Evolutionary conservation across 495 filamentous ascomycete genomes (phyloP), one percentile per base, ranked within the genome.

Genomic region (Penicillium odoratum): DNA sequence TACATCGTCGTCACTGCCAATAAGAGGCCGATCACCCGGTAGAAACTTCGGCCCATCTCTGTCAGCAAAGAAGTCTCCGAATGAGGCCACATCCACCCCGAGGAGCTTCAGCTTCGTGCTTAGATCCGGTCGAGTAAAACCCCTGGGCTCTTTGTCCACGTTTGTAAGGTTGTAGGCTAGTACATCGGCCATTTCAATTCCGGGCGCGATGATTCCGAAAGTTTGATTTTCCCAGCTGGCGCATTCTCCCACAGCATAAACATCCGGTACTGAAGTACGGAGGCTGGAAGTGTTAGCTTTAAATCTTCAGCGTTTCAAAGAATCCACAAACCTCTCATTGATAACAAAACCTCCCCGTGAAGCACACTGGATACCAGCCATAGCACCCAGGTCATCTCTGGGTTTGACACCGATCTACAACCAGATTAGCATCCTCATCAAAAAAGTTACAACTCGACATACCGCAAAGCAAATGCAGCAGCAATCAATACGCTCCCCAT

Each of bases 41-140:
- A 92, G 70, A 40, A 87, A 82, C 57, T 87, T 90, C 0, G 92
- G 92, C 0, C 92, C 92, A 67, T 96, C 87, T 56, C 92, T 79
- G 60, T 98, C 93, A 3, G 93, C 93, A 59, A 98, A 98, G 78
- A 94, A 98, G 67, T 98, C 93, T 0, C 93, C 93, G 66, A 97
- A 98, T 64, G 89, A 93, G 31, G 93, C 93, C 2, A 98, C 93
- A 62, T 97, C 93, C 3, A 97, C 93, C 1, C 93, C 93, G 0
- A 98, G 78, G 0, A 98, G 78, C 77, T 98, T 98, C 7, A 98
- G 71, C 69, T 96, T 98, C 0, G 93, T 98, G 74, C 92, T 96
- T 16, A 97, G 78, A 65, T 98, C 93, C 0, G 93, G 93, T 25
- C 88, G 78, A 60, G 90, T 91, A 79, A 95, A 97, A 51, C 79